Conservation (phyloP, 1,284 basidiomycete species). For the Stereum hirsutum region DNA sequence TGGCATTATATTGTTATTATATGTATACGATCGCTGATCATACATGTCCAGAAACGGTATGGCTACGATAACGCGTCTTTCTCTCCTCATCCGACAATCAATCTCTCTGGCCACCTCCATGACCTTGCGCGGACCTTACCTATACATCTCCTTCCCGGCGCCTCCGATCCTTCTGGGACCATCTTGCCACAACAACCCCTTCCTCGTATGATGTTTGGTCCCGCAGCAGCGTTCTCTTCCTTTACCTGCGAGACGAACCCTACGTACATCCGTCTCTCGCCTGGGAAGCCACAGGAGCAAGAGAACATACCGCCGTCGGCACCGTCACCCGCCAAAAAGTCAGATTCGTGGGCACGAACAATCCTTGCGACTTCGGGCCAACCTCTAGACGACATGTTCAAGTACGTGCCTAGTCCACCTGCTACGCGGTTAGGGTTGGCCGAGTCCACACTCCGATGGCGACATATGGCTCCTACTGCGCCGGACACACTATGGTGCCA, state of each 20-base stretch:
- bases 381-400: constrained; percentile 91
- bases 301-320: constrained; percentile 17
- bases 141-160: constrained; percentile 80
- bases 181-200: constrained; percentile 93
- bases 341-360: too few relatives aligned
- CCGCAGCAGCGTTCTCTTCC: constrained; percentile 49
- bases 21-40: constrained; percentile 1
- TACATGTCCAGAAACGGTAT: constrained; percentile 38
- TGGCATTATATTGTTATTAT: not conserved
- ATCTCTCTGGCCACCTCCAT: constrained; percentile 61
- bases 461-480: constrained; percentile 95
- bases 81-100: constrained; percentile 66
- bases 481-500: constrained; percentile 99
- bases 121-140: constrained; percentile 70
- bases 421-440: constrained; percentile 68
- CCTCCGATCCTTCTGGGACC: constrained; percentile 78
- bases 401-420: constrained; percentile 71
- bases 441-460: constrained; percentile 80
- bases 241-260: constrained; percentile 88
- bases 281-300: constrained; percentile 15
- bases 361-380: constrained; percentile 87
- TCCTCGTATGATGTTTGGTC: constrained; percentile 86
- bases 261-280: constrained; percentile 62
- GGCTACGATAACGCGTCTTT: constrained; percentile 55
- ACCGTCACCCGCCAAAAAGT: too few relatives aligned